phyloP scores from a whole-genome alignment of 345 rosid genomes.

The Angophora floribunda region DNA sequence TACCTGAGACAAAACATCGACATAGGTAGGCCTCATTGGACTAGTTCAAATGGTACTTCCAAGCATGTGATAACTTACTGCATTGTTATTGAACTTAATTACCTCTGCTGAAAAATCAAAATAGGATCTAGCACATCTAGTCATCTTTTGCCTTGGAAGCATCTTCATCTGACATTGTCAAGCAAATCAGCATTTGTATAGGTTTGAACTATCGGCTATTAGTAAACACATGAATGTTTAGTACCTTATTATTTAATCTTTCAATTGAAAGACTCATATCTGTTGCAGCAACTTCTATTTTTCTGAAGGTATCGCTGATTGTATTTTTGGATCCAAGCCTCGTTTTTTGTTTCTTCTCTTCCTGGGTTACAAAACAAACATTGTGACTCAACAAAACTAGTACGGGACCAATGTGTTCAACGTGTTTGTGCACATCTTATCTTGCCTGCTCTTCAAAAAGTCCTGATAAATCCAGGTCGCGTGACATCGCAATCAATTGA shows the following conservation, averaged over 20 bases:
- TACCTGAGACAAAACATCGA: constrained; percentile 24
- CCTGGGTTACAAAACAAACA: constrained; percentile 19
- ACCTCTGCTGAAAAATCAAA: constrained; percentile 79
- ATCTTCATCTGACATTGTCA: constrained; percentile 48
- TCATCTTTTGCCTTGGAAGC: constrained; percentile 44
- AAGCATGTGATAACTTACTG: background rate
- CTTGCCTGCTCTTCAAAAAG: constrained; percentile 83
- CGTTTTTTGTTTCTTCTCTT: constrained; percentile 53
- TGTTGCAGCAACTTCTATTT: constrained; percentile 81
- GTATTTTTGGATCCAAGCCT: constrained; percentile 70
- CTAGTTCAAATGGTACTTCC: background rate
- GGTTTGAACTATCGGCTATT: background rate
- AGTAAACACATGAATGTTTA: background rate
- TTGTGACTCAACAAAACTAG: background rate
- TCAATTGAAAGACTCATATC: constrained; percentile 56
- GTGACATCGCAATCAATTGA: constrained; percentile 84
- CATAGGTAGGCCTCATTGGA: background rate
- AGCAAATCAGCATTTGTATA: background rate
- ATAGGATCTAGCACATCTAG: constrained; percentile 45
- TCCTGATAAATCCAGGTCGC: constrained; percentile 88
- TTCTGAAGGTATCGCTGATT: constrained; percentile 61
- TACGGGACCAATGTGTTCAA: background rate
- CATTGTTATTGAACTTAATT: background rate
- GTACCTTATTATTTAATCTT: constrained; percentile 60
- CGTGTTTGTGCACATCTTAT: background rate